Conservation (phyloP, 176 grass and related monocot genomes). For the Elymus sibiricus region DNA sequence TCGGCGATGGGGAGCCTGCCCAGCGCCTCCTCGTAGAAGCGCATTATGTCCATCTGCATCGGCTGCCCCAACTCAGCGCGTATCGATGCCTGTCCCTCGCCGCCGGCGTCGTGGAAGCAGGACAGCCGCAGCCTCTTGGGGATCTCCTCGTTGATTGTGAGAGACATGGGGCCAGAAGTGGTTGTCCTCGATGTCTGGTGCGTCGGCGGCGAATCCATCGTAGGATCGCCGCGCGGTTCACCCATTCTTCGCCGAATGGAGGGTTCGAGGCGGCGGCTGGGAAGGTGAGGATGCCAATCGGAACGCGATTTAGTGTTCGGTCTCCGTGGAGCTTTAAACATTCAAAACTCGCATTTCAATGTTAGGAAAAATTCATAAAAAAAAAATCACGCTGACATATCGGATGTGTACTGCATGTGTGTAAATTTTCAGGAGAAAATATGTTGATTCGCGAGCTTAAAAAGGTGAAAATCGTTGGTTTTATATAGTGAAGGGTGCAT, state of each 20-base stretch:
- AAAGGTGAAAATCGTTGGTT: no score
- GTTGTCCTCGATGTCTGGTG: neutral
- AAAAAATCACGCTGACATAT: no score
- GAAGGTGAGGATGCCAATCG: no score
- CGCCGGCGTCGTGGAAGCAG: conserved; percentile 10
- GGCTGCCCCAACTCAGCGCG: neutral
- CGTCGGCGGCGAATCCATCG: neutral
- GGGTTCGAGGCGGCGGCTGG: neutral
- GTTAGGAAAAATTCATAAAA: no score
- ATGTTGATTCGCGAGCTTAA: no score
- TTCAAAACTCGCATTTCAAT: no score
- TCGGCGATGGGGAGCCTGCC: neutral
- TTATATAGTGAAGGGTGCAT: no score
- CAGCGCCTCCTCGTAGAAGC: neutral
- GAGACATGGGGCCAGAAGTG: neutral
- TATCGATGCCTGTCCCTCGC: neutral
- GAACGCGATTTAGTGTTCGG: no score
- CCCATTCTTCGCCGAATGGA: neutral
- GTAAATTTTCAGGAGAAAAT: no score
- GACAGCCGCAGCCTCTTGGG: neutral
- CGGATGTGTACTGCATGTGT: no score
- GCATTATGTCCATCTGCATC: neutral
- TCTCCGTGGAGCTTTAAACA: no score
- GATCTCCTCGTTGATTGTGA: neutral
- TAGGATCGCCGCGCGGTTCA: no score